Evolutionary conservation across 805 yeast genomes (phyloP).

Genomic region (Cyberlindnera galapagoensis): DNA sequence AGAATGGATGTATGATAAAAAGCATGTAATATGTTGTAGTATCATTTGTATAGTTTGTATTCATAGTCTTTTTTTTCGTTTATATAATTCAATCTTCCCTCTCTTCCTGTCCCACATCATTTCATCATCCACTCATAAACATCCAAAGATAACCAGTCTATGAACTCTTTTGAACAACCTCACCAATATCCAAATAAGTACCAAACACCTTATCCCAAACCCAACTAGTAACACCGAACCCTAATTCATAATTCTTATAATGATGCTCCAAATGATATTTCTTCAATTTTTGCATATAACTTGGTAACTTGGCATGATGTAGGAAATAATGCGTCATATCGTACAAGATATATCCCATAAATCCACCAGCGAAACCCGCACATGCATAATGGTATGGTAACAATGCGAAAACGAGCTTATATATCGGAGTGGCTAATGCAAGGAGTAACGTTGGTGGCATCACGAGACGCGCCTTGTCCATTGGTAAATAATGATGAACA

Average conservation of each 20-base stretch:
- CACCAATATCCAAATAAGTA: conserved; percentile 52
- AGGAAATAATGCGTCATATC: conserved; percentile 92
- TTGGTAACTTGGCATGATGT: conserved; percentile 84
- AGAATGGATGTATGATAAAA: no score
- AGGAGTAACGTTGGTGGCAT: conserved; percentile 91
- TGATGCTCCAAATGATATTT: conserved; percentile 95
- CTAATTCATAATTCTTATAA: conserved; percentile 92
- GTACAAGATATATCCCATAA: conserved; percentile 86
- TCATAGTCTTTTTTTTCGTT: not conserved
- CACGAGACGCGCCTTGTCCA: conserved; percentile 90
- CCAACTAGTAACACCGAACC: conserved; percentile 91
- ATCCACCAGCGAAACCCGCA: conserved; percentile 93
- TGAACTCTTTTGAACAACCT: conserved; percentile 15
- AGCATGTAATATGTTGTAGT: no score
- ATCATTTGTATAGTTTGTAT: no score
- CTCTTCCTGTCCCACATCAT: no score
- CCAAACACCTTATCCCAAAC: conserved; percentile 93
- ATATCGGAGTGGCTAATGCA: conserved; percentile 71
- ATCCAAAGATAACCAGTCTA: no score
- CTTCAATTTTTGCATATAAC: conserved; percentile 69
- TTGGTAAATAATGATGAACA: conserved; percentile 93
- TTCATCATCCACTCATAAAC: conserved; percentile 5
- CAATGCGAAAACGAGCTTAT: conserved; percentile 64
- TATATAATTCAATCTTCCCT: no score
- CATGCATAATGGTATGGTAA: conserved; percentile 83